phyloP scores from a whole-genome alignment of 768 basidiomycete genomes.

The Exsudoporus frostii region DNA sequence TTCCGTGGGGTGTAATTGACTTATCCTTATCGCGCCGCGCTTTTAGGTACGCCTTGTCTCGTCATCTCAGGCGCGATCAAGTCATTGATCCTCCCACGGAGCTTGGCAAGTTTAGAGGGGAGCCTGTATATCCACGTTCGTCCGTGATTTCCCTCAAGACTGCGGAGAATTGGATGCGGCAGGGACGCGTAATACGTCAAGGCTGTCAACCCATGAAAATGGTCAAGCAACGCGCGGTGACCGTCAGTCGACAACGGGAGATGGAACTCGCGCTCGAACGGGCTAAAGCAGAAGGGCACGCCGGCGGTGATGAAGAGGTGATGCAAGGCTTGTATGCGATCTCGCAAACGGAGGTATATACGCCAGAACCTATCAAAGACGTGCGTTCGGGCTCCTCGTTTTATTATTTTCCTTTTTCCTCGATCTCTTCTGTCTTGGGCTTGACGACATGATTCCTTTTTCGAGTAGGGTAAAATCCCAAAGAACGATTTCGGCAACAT shows the following conservation, averaged over 20 bases:
- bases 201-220: constrained; percentile 86
- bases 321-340: constrained; percentile 88
- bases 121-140: constrained; percentile 84
- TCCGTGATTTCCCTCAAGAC: constrained; percentile 85
- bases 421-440: background rate
- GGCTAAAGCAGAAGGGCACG: constrained; percentile 35
- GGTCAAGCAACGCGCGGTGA: constrained; percentile 82
- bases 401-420: constrained; percentile 3
- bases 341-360: constrained; percentile 79
- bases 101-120: constrained; percentile 89
- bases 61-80: constrained; percentile 87
- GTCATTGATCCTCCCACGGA: constrained; percentile 78
- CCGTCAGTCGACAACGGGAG: constrained; percentile 74
- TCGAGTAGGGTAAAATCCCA: constrained; percentile 77
- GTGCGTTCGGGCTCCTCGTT: constrained; percentile 62
- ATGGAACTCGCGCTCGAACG: constrained; percentile 54
- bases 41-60: constrained; percentile 72
- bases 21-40: background rate
- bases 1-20: background rate
- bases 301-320: constrained; percentile 46
- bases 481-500: constrained; percentile 98
- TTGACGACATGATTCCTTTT: constrained; percentile 11
- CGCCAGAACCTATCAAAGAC: constrained; percentile 77
- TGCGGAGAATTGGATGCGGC: constrained; percentile 92
- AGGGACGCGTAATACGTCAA: constrained; percentile 67